A percentile compares a stretch with the other conserved stretches of the same genome.
phyloP scores from a whole-genome alignment of 768 basidiomycete genomes.

The Boletus eberwhitei region DNA sequence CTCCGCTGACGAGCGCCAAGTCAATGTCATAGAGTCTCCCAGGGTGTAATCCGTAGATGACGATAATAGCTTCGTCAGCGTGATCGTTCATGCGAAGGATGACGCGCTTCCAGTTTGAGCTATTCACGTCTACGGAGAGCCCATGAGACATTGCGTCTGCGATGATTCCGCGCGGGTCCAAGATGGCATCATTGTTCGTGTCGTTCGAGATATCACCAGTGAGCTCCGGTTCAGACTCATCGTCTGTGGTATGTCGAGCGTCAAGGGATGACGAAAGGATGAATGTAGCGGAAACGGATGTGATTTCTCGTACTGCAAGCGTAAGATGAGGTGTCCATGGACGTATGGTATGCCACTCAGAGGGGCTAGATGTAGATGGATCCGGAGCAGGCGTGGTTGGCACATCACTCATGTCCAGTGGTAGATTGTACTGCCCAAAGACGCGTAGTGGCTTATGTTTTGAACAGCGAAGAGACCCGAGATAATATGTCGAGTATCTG shows the following conservation, averaged over 20 bases:
- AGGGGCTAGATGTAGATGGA: constrained; percentile 18
- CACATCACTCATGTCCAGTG: constrained; percentile 18
- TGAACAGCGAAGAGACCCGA: neutral
- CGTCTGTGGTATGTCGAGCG: constrained; percentile 14
- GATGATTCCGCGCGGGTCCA: constrained; percentile 44
- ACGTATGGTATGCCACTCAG: constrained; percentile 67
- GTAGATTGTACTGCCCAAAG: neutral
- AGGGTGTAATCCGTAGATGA: constrained; percentile 86
- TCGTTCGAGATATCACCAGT: constrained; percentile 35
- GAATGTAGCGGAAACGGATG: constrained; percentile 79
- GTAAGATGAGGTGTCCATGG: constrained; percentile 75
- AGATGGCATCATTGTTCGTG: constrained; percentile 31
- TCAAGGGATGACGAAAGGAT: constrained; percentile 57
- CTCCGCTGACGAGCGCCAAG: constrained; percentile 66
- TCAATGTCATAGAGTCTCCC: constrained; percentile 90
- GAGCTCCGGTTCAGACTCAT: constrained; percentile 29
- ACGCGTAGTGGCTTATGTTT: neutral
- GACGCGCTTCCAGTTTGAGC: constrained; percentile 73
- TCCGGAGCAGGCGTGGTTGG: constrained; percentile 1
- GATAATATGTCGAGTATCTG: neutral
- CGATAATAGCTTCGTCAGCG: constrained; percentile 84
- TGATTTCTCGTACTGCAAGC: constrained; percentile 73
- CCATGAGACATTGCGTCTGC: constrained; percentile 70
- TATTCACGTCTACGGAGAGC: constrained; percentile 77
- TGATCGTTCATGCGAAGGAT: constrained; percentile 78